Conservation (phyloP, 148 eudicot genomes). For the Dianthus caryophyllus region DNA sequence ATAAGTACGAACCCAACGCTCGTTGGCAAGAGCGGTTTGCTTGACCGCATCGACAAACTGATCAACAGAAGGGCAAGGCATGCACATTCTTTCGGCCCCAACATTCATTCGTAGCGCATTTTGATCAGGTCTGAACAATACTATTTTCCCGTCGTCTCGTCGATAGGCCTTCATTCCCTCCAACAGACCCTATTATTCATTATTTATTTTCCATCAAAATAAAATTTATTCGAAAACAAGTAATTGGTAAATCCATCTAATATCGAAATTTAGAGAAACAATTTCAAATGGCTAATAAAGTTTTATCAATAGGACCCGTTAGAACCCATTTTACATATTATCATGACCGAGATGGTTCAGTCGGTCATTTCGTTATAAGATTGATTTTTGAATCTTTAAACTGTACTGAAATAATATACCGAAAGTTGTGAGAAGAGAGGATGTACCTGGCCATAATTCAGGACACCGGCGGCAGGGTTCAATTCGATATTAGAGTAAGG, state of each 20-base stretch:
- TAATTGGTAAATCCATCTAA: no score
- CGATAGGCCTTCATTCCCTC: constrained; percentile 42
- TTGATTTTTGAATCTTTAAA: not conserved
- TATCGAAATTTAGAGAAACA: no score
- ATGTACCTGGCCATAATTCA: constrained; percentile 40
- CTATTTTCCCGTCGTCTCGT: constrained; percentile 29
- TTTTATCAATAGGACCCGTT: no score
- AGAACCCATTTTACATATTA: no score
- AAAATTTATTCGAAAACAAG: no score
- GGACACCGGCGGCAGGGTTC: constrained; percentile 33
- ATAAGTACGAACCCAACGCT: constrained; percentile 33
- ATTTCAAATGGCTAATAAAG: no score
- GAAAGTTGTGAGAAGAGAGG: no score
- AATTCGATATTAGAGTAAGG: constrained; percentile 32
- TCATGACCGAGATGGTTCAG: no score
- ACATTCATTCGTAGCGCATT: constrained; percentile 38
- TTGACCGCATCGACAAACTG: constrained; percentile 45
- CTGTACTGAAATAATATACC: not conserved
- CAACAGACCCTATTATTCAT: constrained; percentile 31
- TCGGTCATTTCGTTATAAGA: no score
- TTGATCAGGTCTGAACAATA: constrained; percentile 37
- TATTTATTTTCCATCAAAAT: not conserved
- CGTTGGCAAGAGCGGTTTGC: constrained; percentile 42
- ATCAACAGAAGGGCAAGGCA: constrained; percentile 45
- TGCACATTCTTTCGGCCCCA: constrained; percentile 49